These are phyloP conservation scores for Trichoderma asperelloides DNA, from an alignment of 495 filamentous ascomycete genomes.

Conservation along the genomic window DNA sequence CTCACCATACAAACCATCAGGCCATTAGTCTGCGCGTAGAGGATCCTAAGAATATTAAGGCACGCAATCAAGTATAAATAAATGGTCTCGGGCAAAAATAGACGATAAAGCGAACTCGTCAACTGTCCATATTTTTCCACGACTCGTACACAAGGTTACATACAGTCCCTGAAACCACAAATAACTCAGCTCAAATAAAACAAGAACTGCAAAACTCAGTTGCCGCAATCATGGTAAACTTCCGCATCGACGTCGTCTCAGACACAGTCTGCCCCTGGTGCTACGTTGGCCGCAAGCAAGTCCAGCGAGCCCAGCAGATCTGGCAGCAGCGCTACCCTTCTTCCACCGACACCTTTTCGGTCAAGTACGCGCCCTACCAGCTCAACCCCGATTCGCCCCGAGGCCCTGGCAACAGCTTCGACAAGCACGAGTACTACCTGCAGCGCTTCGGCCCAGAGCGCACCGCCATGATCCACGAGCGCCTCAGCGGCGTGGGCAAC, in stretches of 20 bases:
- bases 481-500: conserved; percentile 49
- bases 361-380: conserved; percentile 72
- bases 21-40: too few relatives aligned
- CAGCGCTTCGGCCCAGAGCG: conserved; percentile 43
- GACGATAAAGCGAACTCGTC: too few relatives aligned
- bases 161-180: too few relatives aligned
- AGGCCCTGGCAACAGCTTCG: conserved; percentile 15
- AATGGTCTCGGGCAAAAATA: too few relatives aligned
- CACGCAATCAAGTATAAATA: too few relatives aligned
- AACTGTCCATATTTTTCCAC: too few relatives aligned
- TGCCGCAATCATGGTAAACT: conserved; percentile 34
- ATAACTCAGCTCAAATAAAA: not conserved
- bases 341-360: conserved; percentile 59
- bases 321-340: conserved; percentile 43
- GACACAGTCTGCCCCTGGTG: conserved; percentile 80
- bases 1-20: too few relatives aligned
- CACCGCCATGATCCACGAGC: conserved; percentile 43
- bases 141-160: too few relatives aligned
- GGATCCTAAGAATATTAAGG: too few relatives aligned
- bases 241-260: conserved; percentile 64
- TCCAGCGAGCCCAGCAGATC: conserved; percentile 53
- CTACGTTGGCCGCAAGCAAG: conserved; percentile 72
- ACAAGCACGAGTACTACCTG: conserved; percentile 14
- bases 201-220: too few relatives aligned
- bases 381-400: conserved; percentile 58